phyloP scores from a whole-genome alignment of 495 filamentous ascomycete genomes.

The Venustampulla echinocandica region DNA sequence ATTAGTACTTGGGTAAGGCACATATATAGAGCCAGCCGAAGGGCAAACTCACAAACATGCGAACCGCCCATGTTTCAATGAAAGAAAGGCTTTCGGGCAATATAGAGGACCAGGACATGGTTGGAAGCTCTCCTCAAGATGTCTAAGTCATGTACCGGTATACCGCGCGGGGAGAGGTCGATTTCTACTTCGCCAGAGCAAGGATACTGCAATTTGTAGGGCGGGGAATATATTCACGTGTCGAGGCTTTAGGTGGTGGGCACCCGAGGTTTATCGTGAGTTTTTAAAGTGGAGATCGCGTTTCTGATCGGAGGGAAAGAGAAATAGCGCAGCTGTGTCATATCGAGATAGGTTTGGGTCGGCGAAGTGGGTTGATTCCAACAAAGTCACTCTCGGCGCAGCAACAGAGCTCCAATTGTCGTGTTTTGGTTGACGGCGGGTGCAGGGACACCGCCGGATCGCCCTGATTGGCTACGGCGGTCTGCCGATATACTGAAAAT shows the following conservation, averaged over 20 bases:
- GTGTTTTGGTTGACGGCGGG: no score
- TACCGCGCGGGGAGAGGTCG: not conserved
- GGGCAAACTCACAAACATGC: slow-evolving; percentile 48
- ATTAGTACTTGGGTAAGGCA: not conserved
- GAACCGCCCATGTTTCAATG: slow-evolving; percentile 55
- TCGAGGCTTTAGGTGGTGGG: not conserved
- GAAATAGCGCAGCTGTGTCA: slow-evolving; percentile 5
- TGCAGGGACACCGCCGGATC: no score
- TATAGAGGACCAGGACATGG: slow-evolving; percentile 61
- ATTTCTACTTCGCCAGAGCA: no score
- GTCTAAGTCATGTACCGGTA: not conserved
- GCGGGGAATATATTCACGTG: no score
- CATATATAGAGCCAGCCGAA: not conserved
- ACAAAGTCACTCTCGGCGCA: no score
- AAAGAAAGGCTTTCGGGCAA: slow-evolving; percentile 46
- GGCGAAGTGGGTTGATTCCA: not conserved
- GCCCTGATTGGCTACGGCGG: not conserved
- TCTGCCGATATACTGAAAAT: no score
- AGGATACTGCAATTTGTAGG: no score
- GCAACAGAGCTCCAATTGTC: no score
- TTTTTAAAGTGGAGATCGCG: not conserved
- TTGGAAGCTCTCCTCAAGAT: not conserved
- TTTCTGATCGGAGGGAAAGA: not conserved
- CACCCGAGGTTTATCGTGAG: not conserved
- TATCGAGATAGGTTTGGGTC: slow-evolving; percentile 1